Evolutionary conservation across 805 yeast genomes (phyloP), one percentile per base, ranked within the genome.

Genomic region (Ogataea paraovalis): DNA sequence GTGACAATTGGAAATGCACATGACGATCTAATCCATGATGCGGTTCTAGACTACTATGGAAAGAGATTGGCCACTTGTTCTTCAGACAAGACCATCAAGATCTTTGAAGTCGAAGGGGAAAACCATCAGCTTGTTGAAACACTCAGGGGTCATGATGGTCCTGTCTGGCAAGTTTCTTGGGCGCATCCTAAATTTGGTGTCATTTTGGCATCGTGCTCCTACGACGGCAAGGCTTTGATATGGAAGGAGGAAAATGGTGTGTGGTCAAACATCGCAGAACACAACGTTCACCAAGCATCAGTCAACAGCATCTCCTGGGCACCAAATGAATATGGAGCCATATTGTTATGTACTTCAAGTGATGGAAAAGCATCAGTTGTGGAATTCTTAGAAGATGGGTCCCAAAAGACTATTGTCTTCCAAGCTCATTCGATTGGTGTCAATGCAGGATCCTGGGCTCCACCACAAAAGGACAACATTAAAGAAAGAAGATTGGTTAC

Each of bases 81-180:
- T 3, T 87, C 96, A 3, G 99, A 94, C 72, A 89, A 88, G 64
- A 86, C 96, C n/a, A 86, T 92, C 71, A 89, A 91, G 71, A 83
- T 94, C 48, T 94, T 89, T 67, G 96, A 91, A 56, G 83, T 92
- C 39, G 92, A 87, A 43, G 94, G 92, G 34, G 95, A 88, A 41
- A 79, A 74, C 60, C 92, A 89, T 67, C 85, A 78, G 62, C 74
- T 90, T 44, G 76, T 85, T 18, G 97, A 90, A 56, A 91, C 98
- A 1, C 73, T 94, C 53, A 75, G 79, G 42, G 97, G 96, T 34
- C 99, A 94, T 67, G 97, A 90, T 53, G 99, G 98, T 30, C 98
- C 99, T 12, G 97, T 94, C 42, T 94, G 99, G 99, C 96, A 92
- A 70, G 96, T 90, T 19, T 81, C 88, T 46, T 94, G 99, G 99